Evolutionary conservation across 768 basidiomycete genomes (phyloP).

Genomic region (Collybia sp.): DNA sequence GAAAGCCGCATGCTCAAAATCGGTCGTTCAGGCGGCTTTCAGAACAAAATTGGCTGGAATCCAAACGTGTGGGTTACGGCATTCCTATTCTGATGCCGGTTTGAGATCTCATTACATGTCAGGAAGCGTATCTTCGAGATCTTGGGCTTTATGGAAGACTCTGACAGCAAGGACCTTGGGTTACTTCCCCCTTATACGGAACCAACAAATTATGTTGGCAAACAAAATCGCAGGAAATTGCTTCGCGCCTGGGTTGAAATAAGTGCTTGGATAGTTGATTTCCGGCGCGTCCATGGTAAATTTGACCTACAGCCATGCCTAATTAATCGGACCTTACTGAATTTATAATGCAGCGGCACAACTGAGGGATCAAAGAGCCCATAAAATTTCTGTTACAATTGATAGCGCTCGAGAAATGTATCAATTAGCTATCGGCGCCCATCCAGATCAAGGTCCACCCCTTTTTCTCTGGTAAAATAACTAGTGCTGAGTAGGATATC

Average conservation of each 20-base stretch:
- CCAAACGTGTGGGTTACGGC: constrained; percentile 45
- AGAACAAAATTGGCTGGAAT: constrained; percentile 65
- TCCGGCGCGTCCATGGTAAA: constrained; percentile 41
- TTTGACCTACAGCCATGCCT: not conserved
- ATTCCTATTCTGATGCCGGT: constrained; percentile 1
- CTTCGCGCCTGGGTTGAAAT: constrained; percentile 81
- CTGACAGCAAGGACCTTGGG: constrained; percentile 32
- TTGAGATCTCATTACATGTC: not conserved
- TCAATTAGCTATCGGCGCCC: constrained; percentile 69
- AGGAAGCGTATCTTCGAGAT: constrained; percentile 42
- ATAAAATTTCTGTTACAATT: constrained; percentile 43
- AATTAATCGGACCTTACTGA: constrained; percentile 4
- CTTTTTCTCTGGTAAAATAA: not conserved
- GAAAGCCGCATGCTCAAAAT: constrained; percentile 57
- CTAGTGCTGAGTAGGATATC: constrained; percentile 2
- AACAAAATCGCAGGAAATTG: constrained; percentile 51
- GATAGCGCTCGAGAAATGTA: constrained; percentile 66
- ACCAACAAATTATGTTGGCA: constrained; percentile 36
- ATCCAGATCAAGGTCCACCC: constrained; percentile 68
- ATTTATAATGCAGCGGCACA: constrained; percentile 36
- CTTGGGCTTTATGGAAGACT: constrained; percentile 37
- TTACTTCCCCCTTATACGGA: constrained; percentile 57
- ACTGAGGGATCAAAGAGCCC: constrained; percentile 38
- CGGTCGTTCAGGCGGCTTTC: constrained; percentile 43
- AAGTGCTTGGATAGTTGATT: constrained; percentile 61